A percentile compares a stretch with the other conserved stretches of the same genome.
These are phyloP conservation scores for Hymenoscyphus scutula DNA, from an alignment of 2,329 filamentous ascomycete genomes.

Conservation along the genomic window DNA sequence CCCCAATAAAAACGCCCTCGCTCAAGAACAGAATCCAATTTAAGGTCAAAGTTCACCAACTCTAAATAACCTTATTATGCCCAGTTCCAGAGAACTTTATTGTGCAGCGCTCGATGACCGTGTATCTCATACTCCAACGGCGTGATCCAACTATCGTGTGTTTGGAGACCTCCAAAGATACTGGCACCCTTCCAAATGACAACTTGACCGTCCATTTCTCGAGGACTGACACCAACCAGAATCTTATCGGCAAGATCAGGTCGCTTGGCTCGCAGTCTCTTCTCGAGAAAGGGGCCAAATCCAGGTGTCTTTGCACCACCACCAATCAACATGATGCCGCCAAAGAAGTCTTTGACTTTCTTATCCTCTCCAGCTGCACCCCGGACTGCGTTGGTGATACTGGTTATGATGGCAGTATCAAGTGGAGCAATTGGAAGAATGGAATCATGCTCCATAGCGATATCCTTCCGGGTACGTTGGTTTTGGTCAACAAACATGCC, in stretches of 20 bases:
- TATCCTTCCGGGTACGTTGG: slow-evolving; percentile 39
- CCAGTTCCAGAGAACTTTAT: slow-evolving; percentile 58
- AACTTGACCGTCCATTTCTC: slow-evolving; percentile 96
- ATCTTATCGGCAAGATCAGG: slow-evolving; percentile 61
- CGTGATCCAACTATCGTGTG: slow-evolving; percentile 95
- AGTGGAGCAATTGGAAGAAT: slow-evolving; percentile 81
- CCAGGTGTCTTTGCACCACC: slow-evolving; percentile 79
- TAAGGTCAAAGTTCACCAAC: background rate
- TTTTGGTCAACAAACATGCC: slow-evolving; percentile 41
- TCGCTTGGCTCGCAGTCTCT: slow-evolving; percentile 67
- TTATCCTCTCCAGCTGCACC: slow-evolving; percentile 70
- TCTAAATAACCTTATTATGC: too few relatives aligned
- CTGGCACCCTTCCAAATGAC: slow-evolving; percentile 97
- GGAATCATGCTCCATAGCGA: slow-evolving; percentile 71
- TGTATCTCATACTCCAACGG: slow-evolving; percentile 84
- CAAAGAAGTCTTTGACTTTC: slow-evolving; percentile 85
- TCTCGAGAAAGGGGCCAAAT: slow-evolving; percentile 80
- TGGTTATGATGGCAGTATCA: slow-evolving; percentile 85
- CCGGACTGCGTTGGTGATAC: slow-evolving; percentile 81
- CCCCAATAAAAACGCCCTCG: background rate
- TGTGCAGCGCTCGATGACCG: slow-evolving; percentile 76
- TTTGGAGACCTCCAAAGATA: slow-evolving; percentile 80
- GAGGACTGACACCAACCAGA: slow-evolving; percentile 67
- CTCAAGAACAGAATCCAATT: slow-evolving; percentile 1
- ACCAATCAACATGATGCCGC: slow-evolving; percentile 86